Percentiles rank a stretch among this genome's conserved stretches.
phyloP scores from a whole-genome alignment of 2,329 filamentous ascomycete species.

The Arthrinium puccinioides region DNA sequence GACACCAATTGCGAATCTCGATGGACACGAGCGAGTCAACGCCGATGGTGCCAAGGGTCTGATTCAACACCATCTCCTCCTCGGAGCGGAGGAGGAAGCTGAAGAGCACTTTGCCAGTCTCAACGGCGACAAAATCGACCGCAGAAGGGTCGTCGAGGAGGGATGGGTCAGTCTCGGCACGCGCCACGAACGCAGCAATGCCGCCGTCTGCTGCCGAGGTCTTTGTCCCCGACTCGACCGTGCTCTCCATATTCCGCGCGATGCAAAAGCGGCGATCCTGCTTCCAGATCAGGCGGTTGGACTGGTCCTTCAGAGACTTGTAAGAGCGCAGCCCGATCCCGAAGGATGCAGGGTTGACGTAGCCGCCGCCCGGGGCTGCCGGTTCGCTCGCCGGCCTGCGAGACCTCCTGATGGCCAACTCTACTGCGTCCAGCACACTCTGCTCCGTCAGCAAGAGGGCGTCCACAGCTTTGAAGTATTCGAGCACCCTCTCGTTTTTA shows the following conservation, averaged over 20 bases:
- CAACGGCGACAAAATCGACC: not conserved
- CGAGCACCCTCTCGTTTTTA: not conserved
- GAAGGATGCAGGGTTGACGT: not conserved
- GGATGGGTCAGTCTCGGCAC: not conserved
- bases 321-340: not conserved
- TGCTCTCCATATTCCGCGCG: not conserved
- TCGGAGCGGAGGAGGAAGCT: not conserved
- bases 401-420: not conserved
- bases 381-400: not conserved
- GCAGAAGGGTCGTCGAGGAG: not conserved
- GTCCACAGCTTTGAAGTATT: not conserved
- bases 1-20: not conserved
- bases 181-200: not conserved
- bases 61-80: not conserved
- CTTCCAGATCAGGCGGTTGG: not conserved
- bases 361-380: not conserved
- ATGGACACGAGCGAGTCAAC: not conserved
- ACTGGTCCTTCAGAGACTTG: not conserved
- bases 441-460: not conserved
- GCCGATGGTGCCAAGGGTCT: not conserved
- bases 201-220: not conserved
- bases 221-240: not conserved
- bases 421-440: not conserved
- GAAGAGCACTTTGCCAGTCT: not conserved
- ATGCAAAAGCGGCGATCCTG: not conserved